A percentile compares a stretch with the other conserved stretches of the same genome.
Evolutionary conservation across 257 asterid genomes (phyloP).

Genomic region (Solanum ossicruentum): DNA sequence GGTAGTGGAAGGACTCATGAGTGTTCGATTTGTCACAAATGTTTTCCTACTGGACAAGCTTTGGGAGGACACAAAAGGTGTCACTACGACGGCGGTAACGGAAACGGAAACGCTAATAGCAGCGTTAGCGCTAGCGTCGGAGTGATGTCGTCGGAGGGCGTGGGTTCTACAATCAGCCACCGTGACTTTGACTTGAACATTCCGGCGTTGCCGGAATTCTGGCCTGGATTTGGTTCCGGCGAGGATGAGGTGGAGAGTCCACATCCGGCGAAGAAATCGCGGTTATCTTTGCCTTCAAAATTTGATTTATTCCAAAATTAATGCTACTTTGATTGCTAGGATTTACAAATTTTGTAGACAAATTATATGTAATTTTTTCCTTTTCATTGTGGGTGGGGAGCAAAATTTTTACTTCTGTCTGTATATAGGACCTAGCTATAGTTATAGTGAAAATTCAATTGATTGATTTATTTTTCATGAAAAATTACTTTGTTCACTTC

Average conservation of each 20-base stretch:
- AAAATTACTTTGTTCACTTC: neutral
- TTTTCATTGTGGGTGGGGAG: neutral
- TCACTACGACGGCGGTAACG: conserved; percentile 46
- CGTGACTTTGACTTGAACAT: conserved; percentile 53
- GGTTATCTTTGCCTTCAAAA: conserved; percentile 20
- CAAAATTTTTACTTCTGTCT: neutral
- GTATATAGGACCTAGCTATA: neutral
- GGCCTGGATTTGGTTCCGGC: conserved; percentile 16
- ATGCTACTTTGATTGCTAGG: neutral
- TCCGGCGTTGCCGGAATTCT: conserved; percentile 37
- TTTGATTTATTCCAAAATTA: conserved; percentile 4
- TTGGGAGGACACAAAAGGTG: conserved; percentile 48
- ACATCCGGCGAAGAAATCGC: conserved; percentile 43
- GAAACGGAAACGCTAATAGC: neutral
- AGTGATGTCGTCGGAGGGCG: conserved; percentile 35
- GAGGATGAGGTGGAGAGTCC: conserved; percentile 67
- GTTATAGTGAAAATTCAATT: neutral
- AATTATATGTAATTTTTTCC: neutral
- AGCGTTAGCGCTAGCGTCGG: conserved; percentile 3
- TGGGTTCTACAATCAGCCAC: conserved; percentile 32
- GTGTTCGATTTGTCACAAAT: conserved; percentile 40
- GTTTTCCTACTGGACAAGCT: conserved; percentile 49
- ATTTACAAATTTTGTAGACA: neutral
- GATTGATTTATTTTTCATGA: neutral
- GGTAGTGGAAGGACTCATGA: conserved; percentile 27